Evolutionary conservation across 148 eudicot genomes (phyloP).

Genomic region (Nepenthes gracilis): DNA sequence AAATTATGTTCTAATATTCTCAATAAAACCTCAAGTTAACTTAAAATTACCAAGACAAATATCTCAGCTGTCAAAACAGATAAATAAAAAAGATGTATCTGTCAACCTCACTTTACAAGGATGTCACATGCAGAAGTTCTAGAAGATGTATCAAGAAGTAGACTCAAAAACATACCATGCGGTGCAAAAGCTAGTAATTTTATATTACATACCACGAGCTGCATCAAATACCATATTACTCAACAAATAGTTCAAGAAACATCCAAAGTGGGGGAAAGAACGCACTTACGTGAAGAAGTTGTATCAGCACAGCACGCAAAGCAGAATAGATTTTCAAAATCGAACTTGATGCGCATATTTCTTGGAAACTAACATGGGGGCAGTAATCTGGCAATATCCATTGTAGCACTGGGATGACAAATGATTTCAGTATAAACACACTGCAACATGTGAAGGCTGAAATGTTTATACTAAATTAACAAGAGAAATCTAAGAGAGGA

Average conservation of each 20-base stretch:
- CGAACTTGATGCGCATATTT: conserved; percentile 34
- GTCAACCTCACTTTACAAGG: no score
- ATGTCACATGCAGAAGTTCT: no score
- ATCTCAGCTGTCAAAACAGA: no score
- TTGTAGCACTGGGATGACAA: conserved; percentile 53
- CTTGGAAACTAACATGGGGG: conserved; percentile 26
- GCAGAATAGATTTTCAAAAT: conserved; percentile 35
- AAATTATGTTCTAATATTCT: no score
- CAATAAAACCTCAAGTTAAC: no score
- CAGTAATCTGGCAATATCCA: conserved; percentile 82
- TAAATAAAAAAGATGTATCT: no score
- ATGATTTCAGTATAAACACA: conserved; percentile 53
- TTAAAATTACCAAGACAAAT: no score
- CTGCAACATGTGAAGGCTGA: conserved; percentile 35
- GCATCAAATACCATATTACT: neutral
- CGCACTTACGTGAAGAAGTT: conserved; percentile 60
- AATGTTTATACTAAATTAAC: neutral
- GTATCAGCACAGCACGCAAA: conserved; percentile 47
- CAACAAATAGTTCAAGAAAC: neutral
- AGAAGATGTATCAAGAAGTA: no score
- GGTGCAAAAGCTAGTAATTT: no score
- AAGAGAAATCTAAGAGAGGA: neutral
- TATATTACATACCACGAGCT: no score
- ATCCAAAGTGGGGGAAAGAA: neutral
- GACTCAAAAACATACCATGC: no score